These are phyloP conservation scores for Lactarius trivialis DNA, from an alignment of 768 basidiomycete species.

Conservation along the genomic window DNA sequence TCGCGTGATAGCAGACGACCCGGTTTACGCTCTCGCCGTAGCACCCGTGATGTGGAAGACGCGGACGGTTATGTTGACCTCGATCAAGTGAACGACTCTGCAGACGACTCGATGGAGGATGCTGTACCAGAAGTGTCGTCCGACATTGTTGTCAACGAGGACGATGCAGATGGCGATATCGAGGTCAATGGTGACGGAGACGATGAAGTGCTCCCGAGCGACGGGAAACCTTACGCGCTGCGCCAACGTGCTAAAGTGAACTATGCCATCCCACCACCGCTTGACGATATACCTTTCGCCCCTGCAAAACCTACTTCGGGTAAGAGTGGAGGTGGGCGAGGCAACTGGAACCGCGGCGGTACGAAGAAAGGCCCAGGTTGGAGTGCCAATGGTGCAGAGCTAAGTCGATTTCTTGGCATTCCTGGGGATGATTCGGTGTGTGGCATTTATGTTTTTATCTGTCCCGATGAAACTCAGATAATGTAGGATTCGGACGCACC, in stretches of 20 bases:
- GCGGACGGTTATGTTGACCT: slow-evolving; percentile 24
- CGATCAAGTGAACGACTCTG: slow-evolving; percentile 22
- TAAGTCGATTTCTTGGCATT: slow-evolving; percentile 74
- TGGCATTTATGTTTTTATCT: slow-evolving; percentile 2
- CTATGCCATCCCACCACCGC: slow-evolving; percentile 74
- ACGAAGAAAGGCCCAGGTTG: slow-evolving; percentile 54
- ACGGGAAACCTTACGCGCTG: slow-evolving; percentile 58
- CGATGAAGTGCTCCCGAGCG: slow-evolving; percentile 44
- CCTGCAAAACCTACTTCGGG: slow-evolving; percentile 32
- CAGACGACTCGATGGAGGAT: slow-evolving; percentile 43
- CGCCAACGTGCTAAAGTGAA: slow-evolving; percentile 63
- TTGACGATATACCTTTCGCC: slow-evolving; percentile 60
- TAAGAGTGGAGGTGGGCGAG: slow-evolving; percentile 31
- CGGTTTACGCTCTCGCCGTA: slow-evolving; percentile 22
- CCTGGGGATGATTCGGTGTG: slow-evolving; percentile 60
- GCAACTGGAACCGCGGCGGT: slow-evolving; percentile 31
- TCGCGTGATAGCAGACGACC: slow-evolving; percentile 14
- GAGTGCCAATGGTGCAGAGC: slow-evolving; percentile 73
- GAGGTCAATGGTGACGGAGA: slow-evolving; percentile 35
- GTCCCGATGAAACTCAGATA: neutral
- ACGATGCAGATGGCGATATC: slow-evolving; percentile 33
- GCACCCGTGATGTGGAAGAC: slow-evolving; percentile 19
- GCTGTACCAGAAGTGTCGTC: slow-evolving; percentile 51
- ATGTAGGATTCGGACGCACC: slow-evolving; percentile 65
- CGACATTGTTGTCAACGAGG: slow-evolving; percentile 32